Base-by-base conservation (phyloP, 352 stramenopile species). In the Blastocystis sp. region DNA sequence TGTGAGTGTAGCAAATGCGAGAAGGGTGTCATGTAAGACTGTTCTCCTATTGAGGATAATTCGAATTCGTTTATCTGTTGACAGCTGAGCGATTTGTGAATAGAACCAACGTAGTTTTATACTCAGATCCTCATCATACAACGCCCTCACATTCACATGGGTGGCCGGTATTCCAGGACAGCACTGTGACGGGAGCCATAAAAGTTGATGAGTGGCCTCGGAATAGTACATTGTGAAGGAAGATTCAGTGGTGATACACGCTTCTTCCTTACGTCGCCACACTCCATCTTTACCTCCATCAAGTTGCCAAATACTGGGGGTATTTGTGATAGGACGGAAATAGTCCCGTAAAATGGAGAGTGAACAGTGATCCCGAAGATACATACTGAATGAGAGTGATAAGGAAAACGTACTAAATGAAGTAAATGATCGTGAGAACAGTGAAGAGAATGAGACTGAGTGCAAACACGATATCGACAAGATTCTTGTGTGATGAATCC, bases 21-120 rank as follows among this genome's bases (percentile, higher is more conserved):
- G 73, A n/a, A 84, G 56, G 22, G 73, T 84, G 51, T 84, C 73
- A 51, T 84, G 73, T n/a, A 84, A 35, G 11, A 84, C 73, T 33
- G 73, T 84, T 7, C 37, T 27, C 13, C 73, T 19, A 42, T 84
- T 84, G 30, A 84, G 53, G 48, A 84, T 84, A 27, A 84, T 84
- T 19, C 73, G 73, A 68, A 84, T 84, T 22, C 73, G 73, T 42
- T 84, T 84, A 24, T 84, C 73, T 64, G 73, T 68, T 3, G 42
- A 68, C 30, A 84, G 15, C 48, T 84, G 73, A 37, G 73, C 73
- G 13, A 84, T n/a, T 57, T 84, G 73, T 4, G 73, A 68, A 64
- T 84, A 84, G 53, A 84, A 84, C 73, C 73, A 84, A 11, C 42
- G 35, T 19, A 84, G 48, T 42, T 84, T 84, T 11, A 53, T 53